A percentile compares a stretch with the other conserved stretches of the same genome.
These are phyloP conservation scores for Coemansia sp. DNA, from an alignment of 192 early-diverging fungal genomes.

Conservation along the genomic window DNA sequence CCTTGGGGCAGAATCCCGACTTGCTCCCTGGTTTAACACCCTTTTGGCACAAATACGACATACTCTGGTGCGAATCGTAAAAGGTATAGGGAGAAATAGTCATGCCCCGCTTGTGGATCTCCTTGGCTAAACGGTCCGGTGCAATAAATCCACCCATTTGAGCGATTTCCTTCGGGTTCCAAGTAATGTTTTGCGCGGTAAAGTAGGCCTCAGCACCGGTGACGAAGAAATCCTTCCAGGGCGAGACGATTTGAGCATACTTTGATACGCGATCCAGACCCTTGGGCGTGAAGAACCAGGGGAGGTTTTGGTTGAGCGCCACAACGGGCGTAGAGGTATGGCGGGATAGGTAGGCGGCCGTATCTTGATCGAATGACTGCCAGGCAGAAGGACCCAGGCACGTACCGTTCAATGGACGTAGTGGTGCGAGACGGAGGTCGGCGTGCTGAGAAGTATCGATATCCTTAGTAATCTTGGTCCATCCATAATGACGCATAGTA, in stretches of 20 bases:
- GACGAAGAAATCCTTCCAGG: slow-evolving; percentile 55
- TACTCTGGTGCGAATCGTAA: slow-evolving; percentile 50
- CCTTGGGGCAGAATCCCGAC: slow-evolving; percentile 23
- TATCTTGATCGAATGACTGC: slow-evolving; percentile 56
- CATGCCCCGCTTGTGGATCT: slow-evolving; percentile 39
- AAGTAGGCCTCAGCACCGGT: slow-evolving; percentile 38
- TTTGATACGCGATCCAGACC: slow-evolving; percentile 35
- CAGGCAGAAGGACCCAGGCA: slow-evolving; percentile 31
- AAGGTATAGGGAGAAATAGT: slow-evolving; percentile 49
- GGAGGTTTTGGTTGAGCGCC: slow-evolving; percentile 32
- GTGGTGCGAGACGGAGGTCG: slow-evolving; percentile 17
- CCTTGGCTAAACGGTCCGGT: slow-evolving; percentile 18
- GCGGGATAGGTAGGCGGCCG: slow-evolving; percentile 36
- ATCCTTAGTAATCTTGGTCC: slow-evolving; percentile 23
- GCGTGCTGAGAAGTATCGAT: slow-evolving; percentile 24
- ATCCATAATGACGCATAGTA: slow-evolving; percentile 43
- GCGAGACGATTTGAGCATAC: slow-evolving; percentile 40
- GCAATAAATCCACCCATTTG: slow-evolving; percentile 44
- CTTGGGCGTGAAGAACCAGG: slow-evolving; percentile 41
- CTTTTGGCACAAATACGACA: slow-evolving; percentile 40
- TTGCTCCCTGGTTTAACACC: not conserved
- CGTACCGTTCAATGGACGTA: slow-evolving; percentile 6
- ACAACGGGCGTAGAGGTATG: slow-evolving; percentile 33
- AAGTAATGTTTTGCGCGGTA: slow-evolving; percentile 23
- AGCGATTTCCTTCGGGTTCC: slow-evolving; percentile 38